phyloP scores from a whole-genome alignment of 1,139 yeast species.

The Geotrichum fermentans region DNA sequence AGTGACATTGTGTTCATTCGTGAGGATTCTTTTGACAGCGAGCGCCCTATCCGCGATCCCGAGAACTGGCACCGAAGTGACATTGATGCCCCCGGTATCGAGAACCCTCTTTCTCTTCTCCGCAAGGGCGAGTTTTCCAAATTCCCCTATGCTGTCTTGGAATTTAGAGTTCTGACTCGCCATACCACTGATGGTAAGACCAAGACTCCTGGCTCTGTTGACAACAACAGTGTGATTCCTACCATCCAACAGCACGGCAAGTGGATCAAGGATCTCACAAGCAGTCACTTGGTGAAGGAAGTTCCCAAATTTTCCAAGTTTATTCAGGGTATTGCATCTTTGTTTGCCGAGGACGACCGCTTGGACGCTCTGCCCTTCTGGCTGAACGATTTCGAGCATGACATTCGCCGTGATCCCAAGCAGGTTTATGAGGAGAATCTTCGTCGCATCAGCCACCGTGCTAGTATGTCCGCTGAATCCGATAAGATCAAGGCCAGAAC shows the following conservation, averaged over 20 bases:
- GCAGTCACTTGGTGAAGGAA: slow-evolving; percentile 79
- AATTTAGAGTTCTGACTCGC: slow-evolving; percentile 54
- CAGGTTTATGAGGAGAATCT: slow-evolving; percentile 60
- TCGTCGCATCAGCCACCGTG: slow-evolving; percentile 23
- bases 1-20: slow-evolving; percentile 81
- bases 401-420: slow-evolving; percentile 69
- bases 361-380: slow-evolving; percentile 89
- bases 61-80: slow-evolving; percentile 87
- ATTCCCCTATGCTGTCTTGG: slow-evolving; percentile 91
- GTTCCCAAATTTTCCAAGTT: slow-evolving; percentile 88
- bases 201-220: slow-evolving; percentile 20
- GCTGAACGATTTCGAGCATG: slow-evolving; percentile 85
- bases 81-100: slow-evolving; percentile 65
- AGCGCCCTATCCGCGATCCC: slow-evolving; percentile 87
- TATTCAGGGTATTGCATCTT: slow-evolving; percentile 82
- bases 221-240: slow-evolving; percentile 29
- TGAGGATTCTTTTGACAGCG: slow-evolving; percentile 81
- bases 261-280: slow-evolving; percentile 86
- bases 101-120: slow-evolving; percentile 64
- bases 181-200: slow-evolving; percentile 18
- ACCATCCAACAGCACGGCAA: slow-evolving; percentile 47
- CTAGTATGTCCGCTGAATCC: slow-evolving; percentile 24
- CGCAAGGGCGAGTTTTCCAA: slow-evolving; percentile 81
- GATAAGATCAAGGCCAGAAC: slow-evolving; percentile 21
- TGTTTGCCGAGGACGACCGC: slow-evolving; percentile 85